A percentile compares a stretch with the other conserved stretches of the same genome.
Evolutionary conservation across 78 protist genomes (phyloP).

Genomic region (Pelomyxa schiedti): DNA sequence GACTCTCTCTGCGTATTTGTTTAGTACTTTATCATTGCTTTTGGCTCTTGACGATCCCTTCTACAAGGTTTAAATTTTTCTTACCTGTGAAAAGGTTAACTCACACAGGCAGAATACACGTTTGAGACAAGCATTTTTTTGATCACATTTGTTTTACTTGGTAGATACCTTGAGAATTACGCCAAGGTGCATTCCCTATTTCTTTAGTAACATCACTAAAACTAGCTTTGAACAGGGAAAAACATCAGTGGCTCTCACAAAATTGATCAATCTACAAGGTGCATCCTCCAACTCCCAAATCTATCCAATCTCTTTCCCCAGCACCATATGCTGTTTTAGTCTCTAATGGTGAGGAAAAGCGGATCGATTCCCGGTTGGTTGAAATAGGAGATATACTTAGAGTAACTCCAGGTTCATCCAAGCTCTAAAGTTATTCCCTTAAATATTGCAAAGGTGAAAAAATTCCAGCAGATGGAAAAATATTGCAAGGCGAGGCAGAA

Average conservation of each 20-base stretch:
- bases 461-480: conserved; percentile 67
- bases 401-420: conserved; percentile 62
- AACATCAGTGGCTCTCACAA: conserved; percentile 6
- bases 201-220: conserved; percentile 58
- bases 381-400: conserved; percentile 65
- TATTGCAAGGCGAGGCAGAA: conserved; percentile 23
- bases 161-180: conserved; percentile 67
- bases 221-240: conserved; percentile 50
- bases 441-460: neutral
- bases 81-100: neutral
- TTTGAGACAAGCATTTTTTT: conserved; percentile 56
- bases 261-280: neutral
- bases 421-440: neutral
- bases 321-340: conserved; percentile 13
- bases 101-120: neutral
- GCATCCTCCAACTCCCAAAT: too few species aligned
- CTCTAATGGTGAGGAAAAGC: conserved; percentile 17
- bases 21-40: conserved; percentile 50
- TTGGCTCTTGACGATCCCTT: neutral
- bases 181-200: conserved; percentile 84
- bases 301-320: too few species aligned
- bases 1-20: conserved; percentile 64
- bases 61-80: neutral
- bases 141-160: conserved; percentile 75
- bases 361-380: conserved; percentile 36